Evolutionary conservation across 352 stramenopile genomes (phyloP), one percentile per base, ranked within the genome.

Genomic region (Pythium diclinum): DNA sequence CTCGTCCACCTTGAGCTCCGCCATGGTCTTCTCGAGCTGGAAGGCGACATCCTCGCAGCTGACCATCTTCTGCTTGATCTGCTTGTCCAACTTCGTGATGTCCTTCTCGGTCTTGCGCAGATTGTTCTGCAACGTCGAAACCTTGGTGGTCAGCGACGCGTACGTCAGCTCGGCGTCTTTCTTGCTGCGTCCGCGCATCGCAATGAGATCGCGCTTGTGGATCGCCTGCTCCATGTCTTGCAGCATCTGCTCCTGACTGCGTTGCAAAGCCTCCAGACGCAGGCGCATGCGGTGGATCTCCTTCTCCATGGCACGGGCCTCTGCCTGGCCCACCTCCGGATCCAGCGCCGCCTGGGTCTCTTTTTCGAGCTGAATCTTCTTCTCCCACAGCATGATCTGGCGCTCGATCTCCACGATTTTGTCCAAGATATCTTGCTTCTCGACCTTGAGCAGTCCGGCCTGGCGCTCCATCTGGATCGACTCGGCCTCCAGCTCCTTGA

Each of bases 341-440:
- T 98, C 92, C 14, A 99, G 72, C 10, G 93, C 91, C 19, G 86
- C 90, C 69, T 98, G 91, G 0, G 95, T 98, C 73, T 98, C 94
- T 60, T 97, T 97, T 69, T 99, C 96, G 0, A 98, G 72, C 71
- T 98, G 85, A 66, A 98, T 98, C 73, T 99, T 98, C 77, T 98
- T 98, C 71, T 98, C 94, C 95, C 92, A 98, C 6, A 97, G 72
- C 81, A 97, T 91, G 67, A 97, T 84, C 59, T 98, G 89, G 28
- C 89, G 79, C 76, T 99, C 95, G 7, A 86, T 77, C 55, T 98
- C 91, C 44, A 97, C 76, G 34, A 98, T 97, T 32, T 95, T 81
- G 49, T 95, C 82, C 5, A 98, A 63, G 3, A 98, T 71, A 10
- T 91, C 81, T 30, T 91, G 78, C 61, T 97, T 98, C 32, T 89